A percentile compares a stretch with the other conserved stretches of the same genome.
phyloP scores from a whole-genome alignment of 2,329 filamentous ascomycete species.

The Gremmenia infestans region DNA sequence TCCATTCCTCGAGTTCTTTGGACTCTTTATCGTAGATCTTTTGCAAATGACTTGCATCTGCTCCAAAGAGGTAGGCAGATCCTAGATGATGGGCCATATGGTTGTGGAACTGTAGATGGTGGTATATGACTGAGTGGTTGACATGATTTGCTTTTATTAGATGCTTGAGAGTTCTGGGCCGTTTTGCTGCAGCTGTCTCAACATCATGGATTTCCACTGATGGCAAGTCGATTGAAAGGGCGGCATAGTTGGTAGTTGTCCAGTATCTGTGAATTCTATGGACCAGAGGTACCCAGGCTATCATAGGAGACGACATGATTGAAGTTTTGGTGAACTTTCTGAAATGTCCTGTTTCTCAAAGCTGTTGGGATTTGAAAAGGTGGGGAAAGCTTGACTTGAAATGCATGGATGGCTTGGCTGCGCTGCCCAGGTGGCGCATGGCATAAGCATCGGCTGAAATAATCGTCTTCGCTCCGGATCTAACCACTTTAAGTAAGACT shows the following conservation, averaged over 20 bases:
- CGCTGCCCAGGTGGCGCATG: too few relatives aligned
- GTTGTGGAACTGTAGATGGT: slow-evolving; percentile 72
- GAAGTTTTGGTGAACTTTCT: not conserved
- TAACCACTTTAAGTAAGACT: not conserved
- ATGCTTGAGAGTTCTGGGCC: slow-evolving; percentile 81
- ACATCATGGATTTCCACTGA: slow-evolving; percentile 71
- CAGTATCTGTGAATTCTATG: slow-evolving; percentile 34
- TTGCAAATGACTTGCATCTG: slow-evolving; percentile 65
- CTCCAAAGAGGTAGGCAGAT: slow-evolving; percentile 82
- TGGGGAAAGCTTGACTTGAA: slow-evolving; percentile 16
- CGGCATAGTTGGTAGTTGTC: slow-evolving; percentile 25
- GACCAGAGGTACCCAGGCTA: slow-evolving; percentile 40
- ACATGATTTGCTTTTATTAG: slow-evolving; percentile 87
- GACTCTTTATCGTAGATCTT: slow-evolving; percentile 75
- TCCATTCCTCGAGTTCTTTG: slow-evolving; percentile 71
- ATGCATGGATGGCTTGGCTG: not conserved
- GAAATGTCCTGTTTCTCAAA: slow-evolving; percentile 15
- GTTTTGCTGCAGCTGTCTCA: slow-evolving; percentile 74
- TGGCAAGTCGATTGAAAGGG: slow-evolving; percentile 50
- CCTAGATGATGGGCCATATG: slow-evolving; percentile 77
- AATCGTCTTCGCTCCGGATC: not conserved
- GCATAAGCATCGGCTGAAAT: not conserved
- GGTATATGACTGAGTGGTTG: slow-evolving; percentile 79
- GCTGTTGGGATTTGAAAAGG: slow-evolving; percentile 16
- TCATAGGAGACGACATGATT: slow-evolving; percentile 36